Percentiles rank a stretch among this genome's conserved stretches.
phyloP scores from a whole-genome alignment of 331 rosid genomes.

The Stylosanthes scabra region DNA sequence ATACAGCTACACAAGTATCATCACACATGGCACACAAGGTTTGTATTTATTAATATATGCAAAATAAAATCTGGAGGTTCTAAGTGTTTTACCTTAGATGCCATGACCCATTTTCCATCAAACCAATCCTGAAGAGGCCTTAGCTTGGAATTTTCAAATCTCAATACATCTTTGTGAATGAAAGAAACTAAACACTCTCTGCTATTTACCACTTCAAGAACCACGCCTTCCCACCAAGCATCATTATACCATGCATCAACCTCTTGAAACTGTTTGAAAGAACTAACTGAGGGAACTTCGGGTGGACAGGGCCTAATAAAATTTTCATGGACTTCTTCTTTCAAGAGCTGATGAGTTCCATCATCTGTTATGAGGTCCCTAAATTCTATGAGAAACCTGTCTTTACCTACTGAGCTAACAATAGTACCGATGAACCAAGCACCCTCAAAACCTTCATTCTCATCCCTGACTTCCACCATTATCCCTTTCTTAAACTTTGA shows the following conservation, averaged over 20 bases:
- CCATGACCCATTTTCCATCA: conserved; percentile 49
- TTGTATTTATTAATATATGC: background rate
- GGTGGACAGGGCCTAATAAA: conserved; percentile 61
- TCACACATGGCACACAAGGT: conserved; percentile 17
- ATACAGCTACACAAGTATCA: background rate
- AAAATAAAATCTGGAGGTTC: background rate
- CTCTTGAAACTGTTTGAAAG: conserved; percentile 42
- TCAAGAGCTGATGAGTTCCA: conserved; percentile 40
- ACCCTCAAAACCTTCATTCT: conserved; percentile 52
- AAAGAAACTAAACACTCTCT: conserved; percentile 50
- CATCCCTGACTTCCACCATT: conserved; percentile 48
- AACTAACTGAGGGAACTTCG: conserved; percentile 24
- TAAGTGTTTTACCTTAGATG: conserved; percentile 48
- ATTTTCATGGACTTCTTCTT: conserved; percentile 42
- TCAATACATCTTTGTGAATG: conserved; percentile 36
- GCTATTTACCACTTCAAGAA: conserved; percentile 38
- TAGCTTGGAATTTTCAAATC: conserved; percentile 40
- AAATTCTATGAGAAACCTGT: conserved; percentile 53
- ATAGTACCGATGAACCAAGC: conserved; percentile 55
- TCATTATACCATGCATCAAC: conserved; percentile 64
- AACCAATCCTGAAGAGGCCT: conserved; percentile 60
- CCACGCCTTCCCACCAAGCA: conserved; percentile 68
- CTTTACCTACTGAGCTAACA: conserved; percentile 36
- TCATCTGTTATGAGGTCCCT: conserved; percentile 47
- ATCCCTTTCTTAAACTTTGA: conserved; percentile 36